A percentile compares a stretch with the other conserved stretches of the same genome.
These are phyloP conservation scores for Claviceps quebecensis DNA, from an alignment of 2,329 filamentous ascomycete genomes.

Conservation along the genomic window DNA sequence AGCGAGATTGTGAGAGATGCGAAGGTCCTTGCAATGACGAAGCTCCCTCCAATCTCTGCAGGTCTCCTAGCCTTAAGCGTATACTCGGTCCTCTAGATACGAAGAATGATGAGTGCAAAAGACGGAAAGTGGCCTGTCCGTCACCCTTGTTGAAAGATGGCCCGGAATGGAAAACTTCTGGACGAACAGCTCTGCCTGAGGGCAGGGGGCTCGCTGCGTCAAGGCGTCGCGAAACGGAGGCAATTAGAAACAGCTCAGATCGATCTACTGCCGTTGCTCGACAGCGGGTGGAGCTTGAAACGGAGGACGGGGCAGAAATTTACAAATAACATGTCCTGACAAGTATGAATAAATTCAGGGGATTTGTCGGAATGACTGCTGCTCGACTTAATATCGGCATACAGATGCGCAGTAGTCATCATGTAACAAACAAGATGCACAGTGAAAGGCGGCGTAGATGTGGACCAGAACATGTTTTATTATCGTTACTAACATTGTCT, in stretches of 20 bases:
- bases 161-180: not conserved
- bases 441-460: too few species aligned
- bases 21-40: not conserved
- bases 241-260: not conserved
- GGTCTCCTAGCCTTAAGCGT: not conserved
- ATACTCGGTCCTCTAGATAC: not conserved
- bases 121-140: not conserved
- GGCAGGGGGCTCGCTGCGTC: not conserved
- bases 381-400: too few species aligned
- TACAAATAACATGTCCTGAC: too few species aligned
- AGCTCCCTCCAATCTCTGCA: not conserved
- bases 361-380: too few species aligned
- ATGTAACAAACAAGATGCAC: too few species aligned
- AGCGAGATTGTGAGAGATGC: not conserved
- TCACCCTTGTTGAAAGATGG: not conserved
- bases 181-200: not conserved
- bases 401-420: too few species aligned
- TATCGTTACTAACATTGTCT: too few species aligned
- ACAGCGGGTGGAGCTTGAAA: not conserved
- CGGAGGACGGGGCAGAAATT: not conserved
- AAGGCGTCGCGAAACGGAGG: not conserved
- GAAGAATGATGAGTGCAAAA: not conserved
- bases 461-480: too few species aligned
- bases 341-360: too few species aligned
- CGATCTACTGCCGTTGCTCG: not conserved